Base-by-base conservation (phyloP, 305 asterid species). In the Rubia balearica region DNA sequence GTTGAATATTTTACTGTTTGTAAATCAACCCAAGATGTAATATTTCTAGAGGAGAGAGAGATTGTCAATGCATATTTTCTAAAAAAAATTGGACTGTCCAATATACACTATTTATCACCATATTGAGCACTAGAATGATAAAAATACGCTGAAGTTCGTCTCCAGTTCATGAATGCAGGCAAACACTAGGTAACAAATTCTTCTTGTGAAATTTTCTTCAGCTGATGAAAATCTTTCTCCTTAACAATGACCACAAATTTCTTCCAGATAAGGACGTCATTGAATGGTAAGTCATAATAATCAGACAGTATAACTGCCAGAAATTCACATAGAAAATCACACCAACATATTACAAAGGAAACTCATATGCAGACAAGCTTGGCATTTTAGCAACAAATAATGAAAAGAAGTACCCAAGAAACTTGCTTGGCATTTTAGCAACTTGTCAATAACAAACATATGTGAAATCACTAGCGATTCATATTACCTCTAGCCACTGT, bases 201-300 rank as follows among this genome's bases (percentile, higher is more conserved):
- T 73, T 77, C 89, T 75, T 86, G 92, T 14, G 94, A 76, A 49
- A 83, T 85, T 55, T 82, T 59, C 81, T 87, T 94, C 72, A 94
- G 89, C 83, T 86, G 89, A 81, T 89, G 89, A 41, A 94, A 96
- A 77, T 94, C 96, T 71, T 83, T 89, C 91, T 91, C 95, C 87
- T 79, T 87, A 68, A 91, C 81, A 62, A 94, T 79, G 59, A 94
- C 92, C 38, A 93, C 61, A 63, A 94, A 94, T 68, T 91, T 87
- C 67, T 72, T 88, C 99, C 99, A 94, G 74, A 89, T 76, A 38
- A 94, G 62, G 71, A 91, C 33, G 40, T 59, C 64, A 59, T n/a
- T 64, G 68, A 65, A 65, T n/a, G 99, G 97, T 79, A 94, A 81
- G 81, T 94, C 96, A 59, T 94, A 94, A 83, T 89, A 94, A 79